These are phyloP conservation scores for Pleurozium schreberi DNA, from an alignment of 225 moss, liverwort and hornwort species.

Conservation along the genomic window DNA sequence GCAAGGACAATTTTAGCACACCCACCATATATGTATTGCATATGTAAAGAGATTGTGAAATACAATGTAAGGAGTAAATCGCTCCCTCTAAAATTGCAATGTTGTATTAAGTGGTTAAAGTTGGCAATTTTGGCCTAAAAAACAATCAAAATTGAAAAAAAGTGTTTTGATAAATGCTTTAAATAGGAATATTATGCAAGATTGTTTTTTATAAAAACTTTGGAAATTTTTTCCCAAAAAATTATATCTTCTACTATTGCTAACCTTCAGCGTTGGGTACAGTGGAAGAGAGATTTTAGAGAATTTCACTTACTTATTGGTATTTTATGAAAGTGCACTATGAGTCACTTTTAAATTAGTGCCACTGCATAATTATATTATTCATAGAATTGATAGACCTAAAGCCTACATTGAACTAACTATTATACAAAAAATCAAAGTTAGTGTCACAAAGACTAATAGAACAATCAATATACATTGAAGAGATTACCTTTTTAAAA, in stretches of 20 bases:
- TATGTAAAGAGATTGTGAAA: background rate
- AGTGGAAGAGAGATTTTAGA: background rate
- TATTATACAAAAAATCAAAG: background rate
- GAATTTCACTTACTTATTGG: background rate
- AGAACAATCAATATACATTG: background rate
- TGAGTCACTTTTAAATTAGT: background rate
- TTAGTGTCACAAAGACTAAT: background rate
- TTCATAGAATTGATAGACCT: background rate
- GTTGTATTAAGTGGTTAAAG: background rate
- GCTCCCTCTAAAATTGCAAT: background rate
- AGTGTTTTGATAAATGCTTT: background rate
- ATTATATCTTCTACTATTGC: background rate
- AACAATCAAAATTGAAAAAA: background rate
- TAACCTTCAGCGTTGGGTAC: rapidly evolving
- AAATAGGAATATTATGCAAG: background rate
- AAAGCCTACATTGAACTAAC: background rate
- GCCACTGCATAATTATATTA: background rate
- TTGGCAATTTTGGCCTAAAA: background rate
- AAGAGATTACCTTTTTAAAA: background rate
- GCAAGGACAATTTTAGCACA: background rate
- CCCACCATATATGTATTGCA: background rate
- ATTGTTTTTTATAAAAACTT: background rate
- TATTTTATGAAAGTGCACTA: background rate
- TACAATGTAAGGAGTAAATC: background rate
- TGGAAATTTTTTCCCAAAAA: no score